Conservation (phyloP, 2,329 filamentous ascomycete species). For the Fusarium sp. region DNA sequence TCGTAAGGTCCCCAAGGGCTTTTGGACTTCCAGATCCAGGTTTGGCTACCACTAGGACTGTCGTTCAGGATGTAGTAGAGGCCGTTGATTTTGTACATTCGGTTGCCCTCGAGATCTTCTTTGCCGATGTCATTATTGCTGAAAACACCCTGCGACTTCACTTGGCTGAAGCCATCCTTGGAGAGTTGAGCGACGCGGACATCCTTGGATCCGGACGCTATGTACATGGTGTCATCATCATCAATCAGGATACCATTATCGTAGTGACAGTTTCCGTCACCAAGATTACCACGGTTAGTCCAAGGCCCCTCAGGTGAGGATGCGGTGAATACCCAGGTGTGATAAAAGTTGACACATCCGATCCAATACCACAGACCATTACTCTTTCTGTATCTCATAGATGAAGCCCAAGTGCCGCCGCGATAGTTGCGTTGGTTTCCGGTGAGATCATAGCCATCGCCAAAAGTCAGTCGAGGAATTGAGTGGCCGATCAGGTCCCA, state of each 20-base stretch:
- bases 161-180: conserved; percentile 59
- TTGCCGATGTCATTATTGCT: conserved; percentile 50
- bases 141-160: conserved; percentile 60
- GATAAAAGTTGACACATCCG: conserved; percentile 64
- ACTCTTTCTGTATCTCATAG: conserved; percentile 63
- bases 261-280: conserved; percentile 63
- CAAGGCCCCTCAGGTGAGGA: conserved; percentile 57
- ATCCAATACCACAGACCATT: conserved; percentile 68
- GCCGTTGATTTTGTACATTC: conserved; percentile 65
- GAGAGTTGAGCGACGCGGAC: conserved; percentile 65
- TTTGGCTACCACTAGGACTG: conserved; percentile 57
- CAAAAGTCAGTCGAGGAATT: conserved; percentile 60
- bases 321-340: conserved; percentile 67
- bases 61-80: conserved; percentile 67
- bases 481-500: conserved; percentile 62
- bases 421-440: conserved; percentile 59
- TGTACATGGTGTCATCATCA: conserved; percentile 69
- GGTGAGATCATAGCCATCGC: conserved; percentile 61
- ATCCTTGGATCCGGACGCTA: conserved; percentile 64
- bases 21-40: conserved; percentile 62
- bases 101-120: conserved; percentile 66
- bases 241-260: conserved; percentile 70
- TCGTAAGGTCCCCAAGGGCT: conserved; percentile 67
- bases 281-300: conserved; percentile 54
- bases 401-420: conserved; percentile 68